Base-by-base conservation (phyloP, 441 rosid genomes). In the Euphorbia schlechtendalii region DNA sequence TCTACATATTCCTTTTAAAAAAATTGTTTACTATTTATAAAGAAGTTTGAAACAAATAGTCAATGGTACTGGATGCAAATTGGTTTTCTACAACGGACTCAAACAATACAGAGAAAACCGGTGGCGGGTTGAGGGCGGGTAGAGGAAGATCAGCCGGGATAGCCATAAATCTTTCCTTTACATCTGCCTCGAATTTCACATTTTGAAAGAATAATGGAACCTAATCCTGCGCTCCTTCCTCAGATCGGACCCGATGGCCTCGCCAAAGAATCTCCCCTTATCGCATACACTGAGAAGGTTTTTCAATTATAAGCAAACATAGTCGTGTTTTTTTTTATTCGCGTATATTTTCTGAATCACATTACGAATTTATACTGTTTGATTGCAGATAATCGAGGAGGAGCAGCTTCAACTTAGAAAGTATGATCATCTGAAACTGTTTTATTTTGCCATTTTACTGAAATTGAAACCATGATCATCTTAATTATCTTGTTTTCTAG, bases 161-260 rank as follows among this genome's bases (percentile, higher is more conserved):
- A 34, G 12, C 1, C 49, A 21, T 10, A 27, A 51, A 21, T 38
- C 25, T 30, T 14, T 43, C 49, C 49, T 15, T 14, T 43, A 43
- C 49, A 43, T 14, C 18, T 43, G 18, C 17, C 14, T 45, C 38
- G 15, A 25, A 48, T 32, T 32, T 58, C 56, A 20, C 36, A 20
- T 32, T 30, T 15, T 34, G 8, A 62, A 63, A 6, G 11, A 10
- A 22, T 25, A 48, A 58, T 63, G 70, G 84, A 84, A 63, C 81
- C 77, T 45, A 81, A 84, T 82, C 85, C 86, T 59, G 77, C 84
- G 21, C 81, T 90, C 48, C 74, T 67, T 63, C 81, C 86, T 38
- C 84, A 86, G 89, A 91, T 94, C 80, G 96, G 98, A 15, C 85
- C 98, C 64, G 96, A 89, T 65, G 96, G 98, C 61, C 80, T 94